These are phyloP conservation scores for Botrytis medusae DNA, from an alignment of 2,329 filamentous ascomycete genomes.

Conservation along the genomic window DNA sequence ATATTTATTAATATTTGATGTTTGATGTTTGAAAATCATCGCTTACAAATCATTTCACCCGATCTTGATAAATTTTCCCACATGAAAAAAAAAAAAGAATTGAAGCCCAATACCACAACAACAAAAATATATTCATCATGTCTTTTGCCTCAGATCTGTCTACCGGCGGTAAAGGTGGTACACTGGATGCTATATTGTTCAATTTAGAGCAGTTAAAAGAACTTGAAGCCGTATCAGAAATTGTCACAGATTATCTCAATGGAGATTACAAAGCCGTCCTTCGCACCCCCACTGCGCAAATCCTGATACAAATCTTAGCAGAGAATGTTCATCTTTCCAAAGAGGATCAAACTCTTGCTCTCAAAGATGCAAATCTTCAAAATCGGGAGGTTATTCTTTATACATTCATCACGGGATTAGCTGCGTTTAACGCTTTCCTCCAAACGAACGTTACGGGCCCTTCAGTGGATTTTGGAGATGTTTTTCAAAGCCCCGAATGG, in stretches of 20 bases:
- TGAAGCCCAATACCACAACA: slow-evolving; percentile 16
- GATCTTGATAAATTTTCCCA: slow-evolving; percentile 29
- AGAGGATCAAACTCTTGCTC: slow-evolving; percentile 26
- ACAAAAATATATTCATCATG: slow-evolving; percentile 18
- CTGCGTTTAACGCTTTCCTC: slow-evolving; percentile 74
- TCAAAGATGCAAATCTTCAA: slow-evolving; percentile 27
- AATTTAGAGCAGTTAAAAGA: slow-evolving; percentile 35
- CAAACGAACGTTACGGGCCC: slow-evolving; percentile 89
- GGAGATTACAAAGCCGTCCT: slow-evolving; percentile 39
- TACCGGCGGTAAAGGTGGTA: slow-evolving; percentile 14
- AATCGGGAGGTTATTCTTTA: slow-evolving; percentile 24
- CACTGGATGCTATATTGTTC: slow-evolving; percentile 35
- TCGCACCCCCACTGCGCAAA: slow-evolving; percentile 34
- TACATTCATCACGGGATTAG: slow-evolving; percentile 54
- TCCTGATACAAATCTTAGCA: slow-evolving; percentile 31
- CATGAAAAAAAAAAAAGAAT: slow-evolving; percentile 14
- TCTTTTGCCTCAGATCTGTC: slow-evolving; percentile 14
- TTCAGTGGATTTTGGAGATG: slow-evolving; percentile 57
- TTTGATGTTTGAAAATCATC: background rate
- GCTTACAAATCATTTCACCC: slow-evolving; percentile 22
- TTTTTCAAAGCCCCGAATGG: slow-evolving; percentile 39
- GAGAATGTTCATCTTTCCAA: slow-evolving; percentile 26
- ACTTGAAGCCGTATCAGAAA: slow-evolving; percentile 31
- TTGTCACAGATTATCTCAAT: slow-evolving; percentile 33
- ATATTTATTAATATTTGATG: background rate